These are phyloP conservation scores for Ceratobasidium sp. DNA, from an alignment of 1,284 basidiomycete genomes.

Conservation along the genomic window DNA sequence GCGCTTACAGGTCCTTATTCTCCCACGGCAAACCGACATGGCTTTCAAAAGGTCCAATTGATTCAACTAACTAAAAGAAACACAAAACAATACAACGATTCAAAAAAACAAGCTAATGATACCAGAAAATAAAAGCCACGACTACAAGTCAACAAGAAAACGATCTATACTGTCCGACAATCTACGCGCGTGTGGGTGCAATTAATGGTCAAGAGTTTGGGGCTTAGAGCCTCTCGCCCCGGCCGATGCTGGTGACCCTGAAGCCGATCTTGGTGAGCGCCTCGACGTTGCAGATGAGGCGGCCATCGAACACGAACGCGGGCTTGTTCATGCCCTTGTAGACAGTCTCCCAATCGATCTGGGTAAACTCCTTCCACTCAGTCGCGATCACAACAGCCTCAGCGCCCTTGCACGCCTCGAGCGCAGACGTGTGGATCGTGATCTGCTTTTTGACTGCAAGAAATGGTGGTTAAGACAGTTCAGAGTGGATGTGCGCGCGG, in stretches of 20 bases:
- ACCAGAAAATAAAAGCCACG: neutral
- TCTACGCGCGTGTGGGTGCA: conserved; percentile 28
- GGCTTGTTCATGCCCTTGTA: conserved; percentile 96
- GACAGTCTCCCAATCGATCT: conserved; percentile 90
- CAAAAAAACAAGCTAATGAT: conserved; percentile 26
- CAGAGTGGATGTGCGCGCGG: neutral
- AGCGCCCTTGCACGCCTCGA: conserved; percentile 89
- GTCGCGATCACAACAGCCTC: conserved; percentile 95
- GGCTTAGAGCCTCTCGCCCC: conserved; percentile 48
- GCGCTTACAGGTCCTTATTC: too few species aligned
- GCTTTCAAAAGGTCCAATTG: too few species aligned
- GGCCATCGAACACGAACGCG: conserved; percentile 94
- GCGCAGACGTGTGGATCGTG: conserved; percentile 78
- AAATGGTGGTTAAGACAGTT: neutral
- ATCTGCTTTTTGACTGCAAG: conserved; percentile 88
- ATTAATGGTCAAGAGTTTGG: too few species aligned
- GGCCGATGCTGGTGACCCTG: conserved; percentile 58
- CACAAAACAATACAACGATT: too few species aligned
- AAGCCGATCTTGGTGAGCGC: conserved; percentile 91
- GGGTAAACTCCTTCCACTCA: conserved; percentile 96
- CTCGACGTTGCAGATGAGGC: conserved; percentile 85
- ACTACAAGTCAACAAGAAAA: conserved; percentile 1
- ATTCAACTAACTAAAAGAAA: too few species aligned
- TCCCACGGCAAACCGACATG: too few species aligned
- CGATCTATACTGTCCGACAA: neutral